Conservation (phyloP, 2,329 filamentous ascomycete genomes). For the Xylaria sp. region DNA sequence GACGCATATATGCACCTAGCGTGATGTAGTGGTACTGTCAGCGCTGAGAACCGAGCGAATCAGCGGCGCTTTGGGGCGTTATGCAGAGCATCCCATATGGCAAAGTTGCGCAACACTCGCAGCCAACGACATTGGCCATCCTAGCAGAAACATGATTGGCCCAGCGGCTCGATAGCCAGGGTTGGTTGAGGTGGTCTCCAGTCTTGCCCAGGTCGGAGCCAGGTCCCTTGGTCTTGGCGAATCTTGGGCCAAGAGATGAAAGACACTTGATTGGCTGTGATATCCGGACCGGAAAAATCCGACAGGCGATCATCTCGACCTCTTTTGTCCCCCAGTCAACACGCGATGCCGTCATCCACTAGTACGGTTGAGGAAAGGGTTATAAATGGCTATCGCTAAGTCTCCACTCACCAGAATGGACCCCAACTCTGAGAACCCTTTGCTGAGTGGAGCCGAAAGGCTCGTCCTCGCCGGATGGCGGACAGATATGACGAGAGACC, state of each 20-base stretch:
- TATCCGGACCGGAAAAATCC: conserved; percentile 24
- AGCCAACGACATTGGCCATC: conserved; percentile 16
- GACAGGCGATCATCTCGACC: conserved; percentile 6
- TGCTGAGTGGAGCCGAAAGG: background rate
- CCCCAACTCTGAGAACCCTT: conserved; percentile 13
- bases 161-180: background rate
- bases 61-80: conserved; percentile 8
- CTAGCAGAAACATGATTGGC: conserved; percentile 13
- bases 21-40: background rate
- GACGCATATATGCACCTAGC: background rate
- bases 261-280: conserved; percentile 14
- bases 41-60: conserved; percentile 19
- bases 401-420: background rate
- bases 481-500: conserved; percentile 1
- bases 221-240: conserved; percentile 17
- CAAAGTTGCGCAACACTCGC: no score
- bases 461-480: background rate
- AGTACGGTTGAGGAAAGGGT: conserved; percentile 7
- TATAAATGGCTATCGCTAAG: background rate
- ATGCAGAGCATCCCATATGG: conserved; percentile 22
- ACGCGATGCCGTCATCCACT: conserved; percentile 15
- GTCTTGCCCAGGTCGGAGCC: no score
- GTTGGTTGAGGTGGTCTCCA: background rate
- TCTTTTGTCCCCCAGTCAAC: conserved; percentile 4
- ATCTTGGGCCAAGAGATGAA: conserved; percentile 11